Percentiles rank a stretch among this genome's conserved stretches.
These are phyloP conservation scores for Melastoma malabathricum DNA, from an alignment of 345 rosid genomes.

Conservation along the genomic window DNA sequence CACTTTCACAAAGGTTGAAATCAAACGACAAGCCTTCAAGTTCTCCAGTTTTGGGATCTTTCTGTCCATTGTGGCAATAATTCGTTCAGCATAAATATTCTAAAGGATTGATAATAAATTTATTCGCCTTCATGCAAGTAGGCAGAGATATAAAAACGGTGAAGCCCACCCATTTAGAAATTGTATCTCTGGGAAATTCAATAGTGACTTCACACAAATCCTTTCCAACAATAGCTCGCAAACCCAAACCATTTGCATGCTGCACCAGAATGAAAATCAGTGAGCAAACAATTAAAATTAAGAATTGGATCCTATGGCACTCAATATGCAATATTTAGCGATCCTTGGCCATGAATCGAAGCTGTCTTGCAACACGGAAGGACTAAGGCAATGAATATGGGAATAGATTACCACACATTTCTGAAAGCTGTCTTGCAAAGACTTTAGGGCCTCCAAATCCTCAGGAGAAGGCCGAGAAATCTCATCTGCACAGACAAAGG, in stretches of 20 bases:
- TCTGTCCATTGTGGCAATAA: conserved; percentile 20
- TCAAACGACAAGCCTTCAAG: conserved; percentile 66
- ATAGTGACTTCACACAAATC: conserved; percentile 56
- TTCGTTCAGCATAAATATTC: no score
- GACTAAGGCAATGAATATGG: not conserved
- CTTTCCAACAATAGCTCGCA: conserved; percentile 44
- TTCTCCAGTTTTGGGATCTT: conserved; percentile 82
- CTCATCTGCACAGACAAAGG: conserved; percentile 26
- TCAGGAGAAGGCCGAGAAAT: conserved; percentile 37
- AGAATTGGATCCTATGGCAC: no score
- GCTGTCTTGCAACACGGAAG: not conserved
- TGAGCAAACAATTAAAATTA: no score
- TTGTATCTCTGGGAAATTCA: conserved; percentile 57
- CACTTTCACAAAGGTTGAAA: conserved; percentile 83
- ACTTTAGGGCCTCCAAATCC: conserved; percentile 57
- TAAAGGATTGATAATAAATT: not conserved
- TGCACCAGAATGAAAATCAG: conserved; percentile 18
- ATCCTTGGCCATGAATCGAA: not conserved
- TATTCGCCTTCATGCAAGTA: not conserved
- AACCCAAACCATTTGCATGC: conserved; percentile 84
- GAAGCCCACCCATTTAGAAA: conserved; percentile 72
- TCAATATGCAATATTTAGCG: no score
- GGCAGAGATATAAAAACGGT: not conserved
- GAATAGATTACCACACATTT: conserved; percentile 62
- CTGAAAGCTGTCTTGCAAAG: conserved; percentile 48